Percentiles rank a stretch among this genome's conserved stretches.
phyloP scores from a whole-genome alignment of 1,284 basidiomycete species.

The Trichosporon inkin region DNA sequence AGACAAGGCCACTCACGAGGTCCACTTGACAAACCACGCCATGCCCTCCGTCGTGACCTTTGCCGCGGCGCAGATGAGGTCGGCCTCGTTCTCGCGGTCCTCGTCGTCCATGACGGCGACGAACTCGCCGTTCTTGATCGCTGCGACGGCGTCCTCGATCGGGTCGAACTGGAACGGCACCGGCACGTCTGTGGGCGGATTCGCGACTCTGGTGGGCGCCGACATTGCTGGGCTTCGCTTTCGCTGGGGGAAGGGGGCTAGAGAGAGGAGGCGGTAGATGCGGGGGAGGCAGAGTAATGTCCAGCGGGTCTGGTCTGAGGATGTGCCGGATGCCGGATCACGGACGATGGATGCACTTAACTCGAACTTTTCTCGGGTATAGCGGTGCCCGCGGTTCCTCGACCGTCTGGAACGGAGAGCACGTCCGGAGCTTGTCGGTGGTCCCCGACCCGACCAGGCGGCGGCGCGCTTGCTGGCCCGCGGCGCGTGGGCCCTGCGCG shows the following conservation, averaged over 20 bases:
- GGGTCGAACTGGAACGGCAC: conserved; percentile 58
- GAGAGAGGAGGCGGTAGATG: neutral
- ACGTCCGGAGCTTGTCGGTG: conserved; percentile 5
- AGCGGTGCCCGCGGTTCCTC: conserved; percentile 1
- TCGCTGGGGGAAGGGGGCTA: neutral
- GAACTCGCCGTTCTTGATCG: conserved; percentile 78
- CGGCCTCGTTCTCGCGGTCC: conserved; percentile 88
- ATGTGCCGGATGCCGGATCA: conserved; percentile 1
- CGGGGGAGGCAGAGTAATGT: neutral
- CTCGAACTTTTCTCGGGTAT: conserved; percentile 7
- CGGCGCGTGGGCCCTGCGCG: no score
- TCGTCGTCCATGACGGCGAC: conserved; percentile 95
- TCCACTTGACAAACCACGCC: conserved; percentile 98
- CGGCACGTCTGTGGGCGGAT: conserved; percentile 33
- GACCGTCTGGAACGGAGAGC: neutral
- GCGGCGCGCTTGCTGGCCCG: no score
- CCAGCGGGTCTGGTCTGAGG: neutral
- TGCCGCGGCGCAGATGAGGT: conserved; percentile 78
- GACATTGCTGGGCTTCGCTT: conserved; percentile 31
- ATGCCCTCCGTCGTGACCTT: conserved; percentile 89
- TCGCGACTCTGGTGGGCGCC: conserved; percentile 26
- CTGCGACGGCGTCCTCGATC: conserved; percentile 72
- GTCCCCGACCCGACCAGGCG: neutral
- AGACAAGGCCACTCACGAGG: conserved; percentile 60
- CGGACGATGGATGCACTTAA: neutral